Evolutionary conservation across 2,329 filamentous ascomycete genomes (phyloP).

Genomic region (Decorospora gaudefroyi): DNA sequence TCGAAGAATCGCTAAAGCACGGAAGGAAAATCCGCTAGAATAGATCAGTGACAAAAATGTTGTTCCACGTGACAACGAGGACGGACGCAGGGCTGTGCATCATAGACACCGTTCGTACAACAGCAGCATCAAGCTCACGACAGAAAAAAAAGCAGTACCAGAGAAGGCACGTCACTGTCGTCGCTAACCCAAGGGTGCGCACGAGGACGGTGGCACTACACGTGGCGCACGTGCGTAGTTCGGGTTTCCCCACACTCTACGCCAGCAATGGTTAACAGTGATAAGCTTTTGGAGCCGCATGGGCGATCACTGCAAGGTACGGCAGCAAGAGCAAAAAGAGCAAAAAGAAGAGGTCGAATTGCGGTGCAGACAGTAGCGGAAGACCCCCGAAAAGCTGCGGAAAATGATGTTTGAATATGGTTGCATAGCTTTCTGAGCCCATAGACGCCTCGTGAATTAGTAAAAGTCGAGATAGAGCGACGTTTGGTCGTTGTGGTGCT

Average conservation of each 20-base stretch:
- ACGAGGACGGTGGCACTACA: slow-evolving; percentile 8
- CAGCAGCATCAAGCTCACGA: too few species aligned
- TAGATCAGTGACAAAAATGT: too few species aligned
- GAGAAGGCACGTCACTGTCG: background rate
- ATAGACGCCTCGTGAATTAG: background rate
- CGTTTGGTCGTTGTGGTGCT: slow-evolving; percentile 25
- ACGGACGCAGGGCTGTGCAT: too few species aligned
- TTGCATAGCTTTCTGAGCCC: slow-evolving; percentile 7
- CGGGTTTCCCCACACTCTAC: slow-evolving; percentile 34
- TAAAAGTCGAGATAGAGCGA: slow-evolving; percentile 15
- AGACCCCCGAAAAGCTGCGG: slow-evolving; percentile 40
- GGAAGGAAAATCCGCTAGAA: too few species aligned
- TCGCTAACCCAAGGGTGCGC: background rate
- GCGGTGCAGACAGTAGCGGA: slow-evolving; percentile 8
- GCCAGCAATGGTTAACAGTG: slow-evolving; percentile 30
- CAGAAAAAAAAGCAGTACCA: background rate
- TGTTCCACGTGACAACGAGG: too few species aligned
- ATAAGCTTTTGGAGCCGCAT: slow-evolving; percentile 47
- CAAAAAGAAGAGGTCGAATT: slow-evolving; percentile 20
- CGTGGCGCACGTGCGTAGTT: slow-evolving; percentile 34
- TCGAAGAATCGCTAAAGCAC: too few species aligned
- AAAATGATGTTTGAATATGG: slow-evolving; percentile 7
- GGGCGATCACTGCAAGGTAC: slow-evolving; percentile 40
- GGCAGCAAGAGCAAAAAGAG: slow-evolving; percentile 30
- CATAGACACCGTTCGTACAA: too few species aligned